A percentile compares a stretch with the other conserved stretches of the same genome.
Evolutionary conservation across 2,329 filamentous ascomycete genomes (phyloP).

Genomic region (Alternaria rosae): DNA sequence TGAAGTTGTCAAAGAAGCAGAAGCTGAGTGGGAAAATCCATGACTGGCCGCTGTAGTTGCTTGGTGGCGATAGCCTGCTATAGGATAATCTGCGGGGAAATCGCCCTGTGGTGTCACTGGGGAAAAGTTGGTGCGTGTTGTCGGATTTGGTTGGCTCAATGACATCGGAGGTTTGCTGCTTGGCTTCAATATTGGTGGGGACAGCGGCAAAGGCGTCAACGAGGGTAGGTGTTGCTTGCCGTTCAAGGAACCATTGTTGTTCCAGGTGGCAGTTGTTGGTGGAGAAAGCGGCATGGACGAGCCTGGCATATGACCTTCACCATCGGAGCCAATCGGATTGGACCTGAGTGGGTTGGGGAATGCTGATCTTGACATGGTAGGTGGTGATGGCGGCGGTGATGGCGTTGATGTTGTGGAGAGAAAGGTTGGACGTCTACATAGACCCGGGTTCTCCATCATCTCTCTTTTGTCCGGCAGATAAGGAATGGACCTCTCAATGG

Average conservation of each 20-base stretch:
- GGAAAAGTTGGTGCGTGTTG: constrained; percentile 41
- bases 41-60: not conserved
- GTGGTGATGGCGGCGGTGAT: constrained; percentile 42
- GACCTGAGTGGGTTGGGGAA: constrained; percentile 37
- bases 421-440: constrained; percentile 40
- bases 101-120: constrained; percentile 21
- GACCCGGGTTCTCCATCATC: constrained; percentile 14
- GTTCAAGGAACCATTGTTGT: constrained; percentile 7
- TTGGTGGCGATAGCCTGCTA: constrained; percentile 22
- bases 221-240: constrained; percentile 32
- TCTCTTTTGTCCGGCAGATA: constrained; percentile 21
- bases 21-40: constrained; percentile 28
- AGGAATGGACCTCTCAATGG: constrained; percentile 26
- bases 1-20: constrained; percentile 25
- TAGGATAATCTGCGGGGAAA: constrained; percentile 22
- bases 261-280: constrained; percentile 30
- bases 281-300: constrained; percentile 35
- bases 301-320: constrained; percentile 23
- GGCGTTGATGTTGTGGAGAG: constrained; percentile 45
- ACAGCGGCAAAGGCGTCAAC: constrained; percentile 42
- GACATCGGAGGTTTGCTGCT: constrained; percentile 43
- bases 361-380: constrained; percentile 28
- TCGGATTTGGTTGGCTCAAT: constrained; percentile 43
- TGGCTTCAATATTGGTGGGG: constrained; percentile 44
- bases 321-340: constrained; percentile 25